Base-by-base conservation (phyloP, 345 rosid species). In the Erodium maritimum region DNA sequence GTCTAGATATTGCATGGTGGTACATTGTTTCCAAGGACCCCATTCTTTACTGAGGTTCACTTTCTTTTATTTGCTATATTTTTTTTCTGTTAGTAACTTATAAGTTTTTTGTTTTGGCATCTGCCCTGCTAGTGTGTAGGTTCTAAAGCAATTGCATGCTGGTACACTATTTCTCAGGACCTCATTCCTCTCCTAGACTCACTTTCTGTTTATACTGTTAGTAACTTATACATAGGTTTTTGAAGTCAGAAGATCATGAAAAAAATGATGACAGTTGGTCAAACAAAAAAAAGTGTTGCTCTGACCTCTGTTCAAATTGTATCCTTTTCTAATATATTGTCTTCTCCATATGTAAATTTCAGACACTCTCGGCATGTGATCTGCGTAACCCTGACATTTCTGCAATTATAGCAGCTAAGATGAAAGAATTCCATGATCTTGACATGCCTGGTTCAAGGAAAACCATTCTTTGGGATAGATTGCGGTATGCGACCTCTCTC, bases 291-390 rank as follows among this genome's bases (percentile, higher is more conserved):
- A 42, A 42, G 37, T 29, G 9, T 42, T 42, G 48, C 48, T 42
- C 3, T 42, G 12, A 42, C 17, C 17, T 42, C 16, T 42, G 48
- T 0, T 42, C 3, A 42, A 42, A 42, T 11, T 7, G 48, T 42
- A 42, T 42, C 48, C 48, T 12, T 29, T 42, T 42, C 48, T 42
- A 42, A 42, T 7, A 42, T 42, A 12, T 12, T 42, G 48, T 42
- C 16, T 0, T 42, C 48, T 10, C 48, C 48, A 25, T 5, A 19
- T 65, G 18, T 42, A 53, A 56, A 63, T 65, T 63, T 61, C 84
- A 90, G 97, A 88, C 95, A 19, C 72, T 91, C 20, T 79, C 95
- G 2, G 85, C 95, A 45, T 62, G 64, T 61, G 95, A 91, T 75
- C 80, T 88, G 51, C 79, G 83, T 54, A 83, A 83, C 50, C 63